These are phyloP conservation scores for Pachyrhizus erosus DNA, from an alignment of 306 rosid genomes.

Conservation along the genomic window DNA sequence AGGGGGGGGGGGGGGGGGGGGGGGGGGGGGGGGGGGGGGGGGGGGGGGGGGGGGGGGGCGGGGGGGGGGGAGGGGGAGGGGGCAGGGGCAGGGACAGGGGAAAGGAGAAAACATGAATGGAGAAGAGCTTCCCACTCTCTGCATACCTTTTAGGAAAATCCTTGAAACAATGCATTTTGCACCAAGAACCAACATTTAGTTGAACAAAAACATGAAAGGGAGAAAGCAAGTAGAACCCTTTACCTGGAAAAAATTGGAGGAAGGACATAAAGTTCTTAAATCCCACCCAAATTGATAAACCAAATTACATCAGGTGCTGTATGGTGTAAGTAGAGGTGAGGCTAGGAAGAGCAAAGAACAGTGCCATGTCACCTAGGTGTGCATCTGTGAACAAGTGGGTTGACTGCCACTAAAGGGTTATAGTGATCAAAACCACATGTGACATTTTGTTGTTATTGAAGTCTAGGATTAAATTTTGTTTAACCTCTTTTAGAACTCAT, in stretches of 20 bases:
- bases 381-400: background rate
- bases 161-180: background rate
- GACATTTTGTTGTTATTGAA: background rate
- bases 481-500: background rate
- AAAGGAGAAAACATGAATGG: background rate
- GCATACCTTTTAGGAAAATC: background rate
- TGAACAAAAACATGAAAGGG: background rate
- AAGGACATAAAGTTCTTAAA: background rate
- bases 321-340: background rate
- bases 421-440: background rate
- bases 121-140: constrained; percentile 26
- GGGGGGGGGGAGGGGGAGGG: too few species aligned
- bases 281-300: background rate
- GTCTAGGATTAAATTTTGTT: background rate
- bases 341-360: background rate
- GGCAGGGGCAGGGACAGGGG: background rate
- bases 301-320: background rate
- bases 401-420: background rate
- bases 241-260: background rate
- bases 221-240: background rate
- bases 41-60: too few species aligned
- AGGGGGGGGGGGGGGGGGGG: too few species aligned
- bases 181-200: background rate
- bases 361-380: background rate
- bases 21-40: too few species aligned